Base-by-base conservation (phyloP, 2,329 filamentous ascomycete species). In the Samsoniella hepiali region DNA sequence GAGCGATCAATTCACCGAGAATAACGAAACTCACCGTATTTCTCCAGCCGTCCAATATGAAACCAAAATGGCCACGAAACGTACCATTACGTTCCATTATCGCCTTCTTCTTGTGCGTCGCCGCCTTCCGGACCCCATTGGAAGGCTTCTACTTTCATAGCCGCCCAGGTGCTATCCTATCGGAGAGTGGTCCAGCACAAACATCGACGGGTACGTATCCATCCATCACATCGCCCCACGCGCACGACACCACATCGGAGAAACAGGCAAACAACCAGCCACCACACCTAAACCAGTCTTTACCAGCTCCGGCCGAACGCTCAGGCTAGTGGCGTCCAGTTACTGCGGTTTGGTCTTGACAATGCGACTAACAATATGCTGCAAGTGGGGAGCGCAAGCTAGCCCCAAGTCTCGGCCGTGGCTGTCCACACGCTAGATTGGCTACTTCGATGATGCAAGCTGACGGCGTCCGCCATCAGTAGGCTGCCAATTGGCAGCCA, bases 191-290 rank as follows among this genome's bases (percentile, higher is more conserved):
- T 9, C 42, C 31, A 49, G 31, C n/a, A 27, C 40, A 34, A 49
- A 29, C 13, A 49, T 38, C 17, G 40, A 40, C 11, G 38, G 38
- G 15, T 40, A 40, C 38, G 13, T 40, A 3, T 50, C 56, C 44
- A 38, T 58, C 44, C 50, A 40, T 49, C 32, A 58, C n/a, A 58
- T 58, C n/a, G 56, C 55, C 42, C 31, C 31, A 27, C n/a, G 42
- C 42, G 10, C 31, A 49, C 29, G 11, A 11, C 55, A 47, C 53
- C 27, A 32, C 27, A 42, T 29, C 13, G 38, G 22, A 22, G 22
- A 40, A 40, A 38, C 34, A 11, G 10, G 38, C 13, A 40, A 15
- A 13, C 38, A 40, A 13, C 11, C 38, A 40, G 13, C 38, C 13
- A 5, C 9, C 10, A 40, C 9, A 40, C 38, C 38, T 40, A 13